These are phyloP conservation scores for Plectosphaerella plurivora DNA, from an alignment of 2,329 filamentous ascomycete genomes.

Conservation along the genomic window DNA sequence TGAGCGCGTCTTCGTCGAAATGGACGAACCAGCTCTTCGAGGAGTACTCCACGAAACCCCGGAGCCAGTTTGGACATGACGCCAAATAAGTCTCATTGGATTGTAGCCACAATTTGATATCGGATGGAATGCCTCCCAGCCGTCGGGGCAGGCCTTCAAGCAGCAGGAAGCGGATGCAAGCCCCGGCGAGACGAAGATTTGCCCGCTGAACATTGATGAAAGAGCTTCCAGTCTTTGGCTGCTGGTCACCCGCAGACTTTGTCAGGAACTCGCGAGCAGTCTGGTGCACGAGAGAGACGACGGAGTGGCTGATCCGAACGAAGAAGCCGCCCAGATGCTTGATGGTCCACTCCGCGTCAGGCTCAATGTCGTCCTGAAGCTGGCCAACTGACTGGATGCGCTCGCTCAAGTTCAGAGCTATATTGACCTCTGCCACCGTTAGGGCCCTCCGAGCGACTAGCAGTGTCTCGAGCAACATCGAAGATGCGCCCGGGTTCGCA, in stretches of 20 bases:
- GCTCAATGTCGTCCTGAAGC: not conserved
- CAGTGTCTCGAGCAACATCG: not conserved
- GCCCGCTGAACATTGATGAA: not conserved
- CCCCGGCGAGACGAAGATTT: not conserved
- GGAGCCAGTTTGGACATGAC: not conserved
- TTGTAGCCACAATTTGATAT: not conserved
- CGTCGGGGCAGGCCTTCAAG: slow-evolving; percentile 1
- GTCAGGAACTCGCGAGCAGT: slow-evolving; percentile 6
- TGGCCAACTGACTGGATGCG: not conserved
- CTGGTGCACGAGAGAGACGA: slow-evolving; percentile 4
- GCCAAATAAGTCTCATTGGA: not conserved
- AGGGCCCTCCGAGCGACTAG: slow-evolving; percentile 1
- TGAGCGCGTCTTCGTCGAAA: not conserved
- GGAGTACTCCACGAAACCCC: not conserved
- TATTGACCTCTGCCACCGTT: slow-evolving; percentile 1
- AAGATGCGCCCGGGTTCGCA: not conserved
- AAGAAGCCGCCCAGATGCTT: slow-evolving; percentile 7
- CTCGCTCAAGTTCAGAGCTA: not conserved
- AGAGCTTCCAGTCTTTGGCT: not conserved
- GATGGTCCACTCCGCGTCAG: slow-evolving; percentile 3
- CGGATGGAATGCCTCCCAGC: not conserved
- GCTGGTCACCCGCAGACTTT: too few species aligned
- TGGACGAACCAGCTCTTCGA: not conserved
- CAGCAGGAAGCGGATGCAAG: not conserved
- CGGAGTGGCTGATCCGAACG: slow-evolving; percentile 4